Percentiles rank a stretch among this genome's conserved stretches.
Evolutionary conservation across 2,329 filamentous ascomycete genomes (phyloP).

Genomic region (Fusarium sp.): DNA sequence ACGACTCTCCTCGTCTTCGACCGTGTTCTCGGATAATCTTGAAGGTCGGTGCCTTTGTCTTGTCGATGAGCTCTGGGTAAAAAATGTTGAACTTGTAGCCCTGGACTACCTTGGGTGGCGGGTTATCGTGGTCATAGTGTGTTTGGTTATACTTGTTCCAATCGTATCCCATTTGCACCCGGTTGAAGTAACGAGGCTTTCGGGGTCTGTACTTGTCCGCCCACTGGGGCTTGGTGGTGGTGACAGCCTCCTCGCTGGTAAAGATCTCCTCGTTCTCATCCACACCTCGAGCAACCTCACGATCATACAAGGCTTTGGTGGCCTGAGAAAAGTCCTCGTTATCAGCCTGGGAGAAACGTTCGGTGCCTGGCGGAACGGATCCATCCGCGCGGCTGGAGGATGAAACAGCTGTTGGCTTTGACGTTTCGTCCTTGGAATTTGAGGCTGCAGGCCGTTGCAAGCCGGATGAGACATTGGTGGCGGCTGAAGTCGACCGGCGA

Average conservation of each 20-base stretch:
- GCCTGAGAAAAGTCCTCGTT: slow-evolving; percentile 88
- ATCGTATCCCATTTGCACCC: slow-evolving; percentile 98
- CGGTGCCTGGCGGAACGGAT: slow-evolving; percentile 65
- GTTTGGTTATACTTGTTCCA: slow-evolving; percentile 99
- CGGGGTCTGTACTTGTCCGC: slow-evolving; percentile 86
- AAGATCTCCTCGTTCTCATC: slow-evolving; percentile 97
- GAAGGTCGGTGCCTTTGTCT: slow-evolving; percentile 93
- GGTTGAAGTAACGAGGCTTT: slow-evolving; percentile 97
- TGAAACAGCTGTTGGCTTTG: slow-evolving; percentile 26
- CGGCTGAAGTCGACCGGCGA: slow-evolving; percentile 21
- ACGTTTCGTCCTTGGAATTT: slow-evolving; percentile 14
- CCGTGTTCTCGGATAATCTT: slow-evolving; percentile 95
- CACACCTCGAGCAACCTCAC: slow-evolving; percentile 91
- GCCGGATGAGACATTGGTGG: slow-evolving; percentile 6
- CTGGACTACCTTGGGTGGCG: slow-evolving; percentile 96
- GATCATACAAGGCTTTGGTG: slow-evolving; percentile 89
- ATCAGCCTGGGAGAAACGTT: slow-evolving; percentile 75
- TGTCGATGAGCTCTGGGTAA: slow-evolving; percentile 97
- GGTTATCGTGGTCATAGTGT: slow-evolving; percentile 98
- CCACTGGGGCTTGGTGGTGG: slow-evolving; percentile 77
- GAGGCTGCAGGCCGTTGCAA: slow-evolving; percentile 13
- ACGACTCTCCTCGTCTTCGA: slow-evolving; percentile 88
- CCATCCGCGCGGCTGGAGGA: slow-evolving; percentile 47
- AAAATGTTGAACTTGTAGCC: slow-evolving; percentile 99
- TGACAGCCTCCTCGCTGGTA: slow-evolving; percentile 82